Evolutionary conservation across 805 yeast species (phyloP), one percentile per base, ranked within the genome.

Genomic region (Yarrowia porcina): DNA sequence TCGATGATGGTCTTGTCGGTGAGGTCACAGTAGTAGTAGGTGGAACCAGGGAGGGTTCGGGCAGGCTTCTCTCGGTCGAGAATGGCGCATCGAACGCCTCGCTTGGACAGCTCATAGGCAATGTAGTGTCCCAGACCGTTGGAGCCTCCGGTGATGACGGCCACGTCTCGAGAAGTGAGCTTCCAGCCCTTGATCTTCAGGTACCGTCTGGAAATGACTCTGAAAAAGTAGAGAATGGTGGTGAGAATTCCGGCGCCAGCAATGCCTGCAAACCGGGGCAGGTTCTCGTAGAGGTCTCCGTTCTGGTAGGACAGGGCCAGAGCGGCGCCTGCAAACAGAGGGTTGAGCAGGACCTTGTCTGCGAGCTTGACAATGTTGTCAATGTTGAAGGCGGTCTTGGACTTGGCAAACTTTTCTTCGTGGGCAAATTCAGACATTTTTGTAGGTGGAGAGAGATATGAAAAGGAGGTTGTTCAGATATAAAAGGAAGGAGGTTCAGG

Each of bases 81-180:
- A 0, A 88, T 87, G 0, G 88, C 84, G 0, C 89, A 87, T 28
- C 54, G 41, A 15, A 72, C 78, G 8, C 83, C 81, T 0, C 78
- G 79, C 23, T 75, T 70, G 9, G 75, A 67, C 66, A 6, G 75
- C 72, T 61, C 92, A 80, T 25, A 70, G 69, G 81, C 89, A 5
- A 93, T 66, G 66, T 84, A 88, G 39, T 75, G 75, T 0, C 98
- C 98, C 9, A 93, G 77, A 0, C 97, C 98, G 0, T 83, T 76
- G 6, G 82, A 71, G 0, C 97, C 98, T 0, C 98, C 98, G 0
- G 98, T 92, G 20, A 93, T 76, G 4, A 91, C 74, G 0, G 85
- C 87, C 9, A 88, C 77, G 69, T 89, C 96, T 12, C 77, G 30
- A 21, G 60, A 36, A 8, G 27, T 25, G 21, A 59, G 63, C 33